Conservation (phyloP, 176 grass and related monocot species). For the Ensete ventricosum region DNA sequence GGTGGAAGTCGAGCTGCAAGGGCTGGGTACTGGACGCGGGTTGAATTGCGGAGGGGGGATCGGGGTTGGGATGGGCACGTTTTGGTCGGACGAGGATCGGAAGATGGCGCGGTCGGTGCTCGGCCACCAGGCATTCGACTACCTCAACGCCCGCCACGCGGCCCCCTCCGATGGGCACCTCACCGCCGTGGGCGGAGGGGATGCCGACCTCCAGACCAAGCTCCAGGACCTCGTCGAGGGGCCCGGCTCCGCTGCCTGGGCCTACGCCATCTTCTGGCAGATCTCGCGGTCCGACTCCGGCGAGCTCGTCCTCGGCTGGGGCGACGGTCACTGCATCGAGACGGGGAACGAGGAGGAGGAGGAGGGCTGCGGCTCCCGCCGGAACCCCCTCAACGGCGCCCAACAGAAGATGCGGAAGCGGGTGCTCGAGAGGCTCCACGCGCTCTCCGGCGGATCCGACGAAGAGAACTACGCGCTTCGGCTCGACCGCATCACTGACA, state of each 20-base stretch:
- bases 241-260: background rate
- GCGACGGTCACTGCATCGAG: conserved; percentile 19
- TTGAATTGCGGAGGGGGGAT: background rate
- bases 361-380: background rate
- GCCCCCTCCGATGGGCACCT: conserved; percentile 6
- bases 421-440: conserved; percentile 17
- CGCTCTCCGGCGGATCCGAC: conserved; percentile 8
- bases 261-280: conserved; percentile 22
- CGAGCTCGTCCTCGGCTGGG: conserved; percentile 21
- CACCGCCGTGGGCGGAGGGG: conserved; percentile 2
- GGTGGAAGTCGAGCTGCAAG: background rate
- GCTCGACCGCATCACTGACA: conserved; percentile 12
- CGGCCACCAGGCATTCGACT: conserved; percentile 7
- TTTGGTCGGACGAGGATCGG: conserved; percentile 15
- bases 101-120: conserved; percentile 6
- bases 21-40: background rate
- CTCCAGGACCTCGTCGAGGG: conserved; percentile 13
- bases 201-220: conserved; percentile 20
- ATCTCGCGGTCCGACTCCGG: conserved; percentile 13
- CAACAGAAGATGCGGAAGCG: conserved; percentile 23
- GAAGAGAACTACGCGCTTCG: conserved; percentile 19
- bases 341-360: background rate
- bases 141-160: conserved; percentile 8
- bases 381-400: background rate
- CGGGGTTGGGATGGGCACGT: background rate